Conservation (phyloP, 1,139 yeast genomes). For the Sugiyamaella xylanicola region DNA sequence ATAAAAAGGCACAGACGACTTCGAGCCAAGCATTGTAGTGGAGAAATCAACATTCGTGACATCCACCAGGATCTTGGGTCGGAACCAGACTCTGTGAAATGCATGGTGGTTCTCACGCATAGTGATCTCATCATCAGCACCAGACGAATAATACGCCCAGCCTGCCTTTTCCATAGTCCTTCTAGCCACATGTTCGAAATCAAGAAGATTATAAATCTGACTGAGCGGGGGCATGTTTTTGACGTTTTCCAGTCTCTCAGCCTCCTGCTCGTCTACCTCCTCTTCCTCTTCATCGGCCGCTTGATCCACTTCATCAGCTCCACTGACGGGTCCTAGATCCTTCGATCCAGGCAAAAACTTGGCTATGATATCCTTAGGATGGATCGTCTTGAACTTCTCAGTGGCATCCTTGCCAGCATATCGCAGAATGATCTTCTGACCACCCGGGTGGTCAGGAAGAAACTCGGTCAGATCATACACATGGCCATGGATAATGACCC, state of each 20-base stretch:
- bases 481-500: conserved; percentile 84
- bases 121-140: conserved; percentile 89
- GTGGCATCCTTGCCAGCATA: conserved; percentile 94
- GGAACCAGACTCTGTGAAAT: conserved; percentile 81
- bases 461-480: conserved; percentile 85
- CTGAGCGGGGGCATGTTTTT: conserved; percentile 63
- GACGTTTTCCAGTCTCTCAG: conserved; percentile 40
- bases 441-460: conserved; percentile 86
- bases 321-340: conserved; percentile 50
- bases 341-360: conserved; percentile 52
- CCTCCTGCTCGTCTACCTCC: conserved; percentile 41
- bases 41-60: conserved; percentile 58
- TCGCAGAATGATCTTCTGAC: conserved; percentile 65
- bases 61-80: conserved; percentile 77
- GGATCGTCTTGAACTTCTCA: conserved; percentile 80
- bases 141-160: conserved; percentile 92
- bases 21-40: conserved; percentile 56
- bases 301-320: conserved; percentile 36
- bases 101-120: conserved; percentile 87
- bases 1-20: conserved; percentile 54
- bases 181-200: conserved; percentile 84
- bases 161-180: conserved; percentile 74
- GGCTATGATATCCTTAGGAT: conserved; percentile 75
- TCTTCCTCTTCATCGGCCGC: conserved; percentile 35
- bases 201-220: conserved; percentile 70